Evolutionary conservation across 106 monocot species (phyloP).

Genomic region (Dendrobium nobile): DNA sequence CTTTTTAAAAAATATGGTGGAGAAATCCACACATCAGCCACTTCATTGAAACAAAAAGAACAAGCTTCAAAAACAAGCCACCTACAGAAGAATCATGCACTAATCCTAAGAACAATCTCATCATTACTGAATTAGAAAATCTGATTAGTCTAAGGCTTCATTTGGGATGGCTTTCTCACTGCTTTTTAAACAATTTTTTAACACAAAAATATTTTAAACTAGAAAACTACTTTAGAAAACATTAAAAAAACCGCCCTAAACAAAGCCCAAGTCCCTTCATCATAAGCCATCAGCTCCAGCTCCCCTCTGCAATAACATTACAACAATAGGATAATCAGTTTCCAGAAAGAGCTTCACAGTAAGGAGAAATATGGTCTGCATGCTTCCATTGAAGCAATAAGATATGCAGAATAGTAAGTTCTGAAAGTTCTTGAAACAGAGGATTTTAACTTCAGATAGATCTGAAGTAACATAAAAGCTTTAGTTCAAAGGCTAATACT

Average conservation of each 20-base stretch:
- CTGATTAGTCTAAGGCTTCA: neutral
- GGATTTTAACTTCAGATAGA: too few species aligned
- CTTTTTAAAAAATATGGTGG: neutral
- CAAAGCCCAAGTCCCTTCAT: slow-evolving; percentile 7
- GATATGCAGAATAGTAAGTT: too few species aligned
- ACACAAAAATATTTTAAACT: too few species aligned
- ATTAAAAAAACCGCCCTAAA: neutral
- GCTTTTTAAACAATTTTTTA: too few species aligned
- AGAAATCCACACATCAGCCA: neutral
- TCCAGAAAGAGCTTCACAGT: neutral
- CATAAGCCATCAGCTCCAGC: slow-evolving; percentile 6
- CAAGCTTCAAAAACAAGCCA: neutral
- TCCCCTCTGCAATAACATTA: slow-evolving; percentile 11
- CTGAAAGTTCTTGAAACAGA: too few species aligned
- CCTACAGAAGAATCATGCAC: neutral
- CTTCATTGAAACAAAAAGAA: neutral
- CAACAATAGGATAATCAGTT: neutral
- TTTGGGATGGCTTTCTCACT: too few species aligned
- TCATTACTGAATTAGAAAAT: neutral
- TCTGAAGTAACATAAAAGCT: too few species aligned
- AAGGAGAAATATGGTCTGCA: neutral
- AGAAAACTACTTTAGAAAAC: neutral
- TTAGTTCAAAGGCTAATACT: too few species aligned
- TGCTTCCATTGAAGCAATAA: neutral
- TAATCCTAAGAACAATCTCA: neutral